phyloP scores from a whole-genome alignment of 2,329 filamentous ascomycete genomes.

The Achaetomium macrosporum region DNA sequence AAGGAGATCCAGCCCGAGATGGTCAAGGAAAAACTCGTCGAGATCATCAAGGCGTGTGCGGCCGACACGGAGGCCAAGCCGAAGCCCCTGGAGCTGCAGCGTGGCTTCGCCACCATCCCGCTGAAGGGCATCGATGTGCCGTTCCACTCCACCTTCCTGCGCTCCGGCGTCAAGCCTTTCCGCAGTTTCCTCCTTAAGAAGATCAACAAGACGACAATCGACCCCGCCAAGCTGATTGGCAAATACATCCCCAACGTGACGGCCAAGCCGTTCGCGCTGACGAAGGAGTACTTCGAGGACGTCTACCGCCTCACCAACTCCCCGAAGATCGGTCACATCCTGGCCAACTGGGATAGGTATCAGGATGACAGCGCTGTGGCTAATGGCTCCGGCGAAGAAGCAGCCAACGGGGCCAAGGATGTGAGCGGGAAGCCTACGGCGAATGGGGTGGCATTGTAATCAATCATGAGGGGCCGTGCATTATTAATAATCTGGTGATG shows the following conservation, averaged over 20 bases:
- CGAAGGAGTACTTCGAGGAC: slow-evolving; percentile 99
- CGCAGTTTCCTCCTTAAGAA: slow-evolving; percentile 98
- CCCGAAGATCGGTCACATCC: slow-evolving; percentile 66
- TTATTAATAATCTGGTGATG: not conserved
- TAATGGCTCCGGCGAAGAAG: too few relatives aligned
- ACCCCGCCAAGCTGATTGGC: slow-evolving; percentile 90
- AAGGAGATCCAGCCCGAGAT: slow-evolving; percentile 80
- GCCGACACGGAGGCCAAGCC: slow-evolving; percentile 86
- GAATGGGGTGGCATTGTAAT: too few relatives aligned
- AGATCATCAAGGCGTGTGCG: slow-evolving; percentile 86
- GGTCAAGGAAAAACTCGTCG: slow-evolving; percentile 79
- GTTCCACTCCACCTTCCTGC: slow-evolving; percentile 98
- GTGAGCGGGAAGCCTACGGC: slow-evolving; percentile 1
- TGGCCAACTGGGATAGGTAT: slow-evolving; percentile 84
- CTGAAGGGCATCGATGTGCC: slow-evolving; percentile 96
- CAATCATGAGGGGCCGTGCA: too few relatives aligned
- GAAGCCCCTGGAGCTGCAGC: slow-evolving; percentile 79
- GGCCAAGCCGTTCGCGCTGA: slow-evolving; percentile 88
- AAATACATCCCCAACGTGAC: slow-evolving; percentile 99
- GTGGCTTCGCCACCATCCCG: slow-evolving; percentile 94
- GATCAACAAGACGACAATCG: slow-evolving; percentile 98
- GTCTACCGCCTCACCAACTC: slow-evolving; percentile 91
- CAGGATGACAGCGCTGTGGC: slow-evolving; percentile 41
- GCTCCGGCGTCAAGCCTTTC: slow-evolving; percentile 98
- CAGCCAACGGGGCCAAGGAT: slow-evolving; percentile 31